Conservation (phyloP, 371 early-diverging fungal species). For the Capniomyces stellatus region DNA sequence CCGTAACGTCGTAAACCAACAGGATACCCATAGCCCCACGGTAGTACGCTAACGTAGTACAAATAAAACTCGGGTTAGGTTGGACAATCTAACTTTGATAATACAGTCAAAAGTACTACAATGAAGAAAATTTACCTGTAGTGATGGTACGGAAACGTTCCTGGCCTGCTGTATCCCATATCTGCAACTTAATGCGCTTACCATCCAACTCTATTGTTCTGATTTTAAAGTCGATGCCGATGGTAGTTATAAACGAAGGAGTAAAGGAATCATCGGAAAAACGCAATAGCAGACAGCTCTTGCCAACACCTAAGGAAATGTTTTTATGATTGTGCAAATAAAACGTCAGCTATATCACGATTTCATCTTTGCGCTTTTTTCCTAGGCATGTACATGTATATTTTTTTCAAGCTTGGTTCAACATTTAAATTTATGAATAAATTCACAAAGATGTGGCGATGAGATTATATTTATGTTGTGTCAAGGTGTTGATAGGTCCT, state of each 20-base stretch:
- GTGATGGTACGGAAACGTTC: constrained; percentile 99
- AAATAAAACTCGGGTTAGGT: not conserved
- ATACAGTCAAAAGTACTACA: no score
- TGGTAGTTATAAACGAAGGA: constrained; percentile 94
- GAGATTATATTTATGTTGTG: no score
- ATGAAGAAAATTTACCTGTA: constrained; percentile 36
- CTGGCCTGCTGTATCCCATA: constrained; percentile 99
- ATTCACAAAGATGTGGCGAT: no score
- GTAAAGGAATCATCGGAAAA: constrained; percentile 98
- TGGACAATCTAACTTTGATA: no score
- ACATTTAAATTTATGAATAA: not conserved
- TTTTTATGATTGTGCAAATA: not conserved
- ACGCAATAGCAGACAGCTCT: constrained; percentile 91
- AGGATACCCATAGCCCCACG: constrained; percentile 99
- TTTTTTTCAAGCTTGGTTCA: not conserved
- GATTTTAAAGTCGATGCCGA: constrained; percentile 99
- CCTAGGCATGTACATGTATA: not conserved
- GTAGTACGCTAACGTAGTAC: constrained; percentile 57
- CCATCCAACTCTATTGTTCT: constrained; percentile 97
- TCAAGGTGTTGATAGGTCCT: not conserved
- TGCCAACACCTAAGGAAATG: constrained; percentile 64
- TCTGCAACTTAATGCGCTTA: constrained; percentile 98
- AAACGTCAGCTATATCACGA: not conserved
- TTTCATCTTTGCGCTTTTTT: no score
- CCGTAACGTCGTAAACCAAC: constrained; percentile 98